Percentiles rank a stretch among this genome's conserved stretches.
These are phyloP conservation scores for Meyerozyma smithsonii DNA, from an alignment of 1,139 yeast species.

Conservation along the genomic window DNA sequence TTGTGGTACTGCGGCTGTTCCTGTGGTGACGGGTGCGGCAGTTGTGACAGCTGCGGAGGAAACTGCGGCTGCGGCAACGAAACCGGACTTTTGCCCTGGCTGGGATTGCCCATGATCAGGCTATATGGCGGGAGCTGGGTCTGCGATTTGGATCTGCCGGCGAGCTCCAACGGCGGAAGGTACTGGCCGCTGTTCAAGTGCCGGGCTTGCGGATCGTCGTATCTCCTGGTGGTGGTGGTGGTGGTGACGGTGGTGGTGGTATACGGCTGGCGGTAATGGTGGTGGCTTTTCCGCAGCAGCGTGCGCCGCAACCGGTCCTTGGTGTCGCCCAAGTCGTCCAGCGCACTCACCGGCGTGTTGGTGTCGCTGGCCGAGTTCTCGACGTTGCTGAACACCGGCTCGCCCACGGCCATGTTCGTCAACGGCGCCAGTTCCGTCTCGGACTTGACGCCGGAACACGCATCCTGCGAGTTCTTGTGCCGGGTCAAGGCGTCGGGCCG, in stretches of 20 bases:
- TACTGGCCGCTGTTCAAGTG: not conserved
- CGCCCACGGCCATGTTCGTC: not conserved
- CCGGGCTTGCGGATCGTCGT: not conserved
- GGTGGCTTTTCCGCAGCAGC: no score
- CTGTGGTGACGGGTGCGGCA: not conserved
- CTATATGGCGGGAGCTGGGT: not conserved
- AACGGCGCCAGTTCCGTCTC: not conserved
- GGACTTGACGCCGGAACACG: slow-evolving; percentile 24
- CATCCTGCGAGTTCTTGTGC: slow-evolving; percentile 48
- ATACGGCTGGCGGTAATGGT: slow-evolving; percentile 4
- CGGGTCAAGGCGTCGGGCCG: slow-evolving; percentile 74
- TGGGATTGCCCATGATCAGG: not conserved
- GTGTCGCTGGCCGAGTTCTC: not conserved
- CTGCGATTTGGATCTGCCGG: not conserved
- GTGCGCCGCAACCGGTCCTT: not conserved
- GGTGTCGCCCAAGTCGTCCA: not conserved
- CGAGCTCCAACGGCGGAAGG: not conserved
- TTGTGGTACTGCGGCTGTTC: slow-evolving; percentile 7
- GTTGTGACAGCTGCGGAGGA: not conserved
- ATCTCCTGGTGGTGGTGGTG: slow-evolving; percentile 9
- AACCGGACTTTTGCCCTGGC: not conserved
- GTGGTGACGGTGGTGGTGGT: slow-evolving; percentile 11
- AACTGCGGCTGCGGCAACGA: not conserved
- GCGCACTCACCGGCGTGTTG: not conserved
- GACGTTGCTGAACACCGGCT: not conserved